Evolutionary conservation across 2,329 filamentous ascomycete species (phyloP).

Genomic region (Pseudocercospora eumusae): DNA sequence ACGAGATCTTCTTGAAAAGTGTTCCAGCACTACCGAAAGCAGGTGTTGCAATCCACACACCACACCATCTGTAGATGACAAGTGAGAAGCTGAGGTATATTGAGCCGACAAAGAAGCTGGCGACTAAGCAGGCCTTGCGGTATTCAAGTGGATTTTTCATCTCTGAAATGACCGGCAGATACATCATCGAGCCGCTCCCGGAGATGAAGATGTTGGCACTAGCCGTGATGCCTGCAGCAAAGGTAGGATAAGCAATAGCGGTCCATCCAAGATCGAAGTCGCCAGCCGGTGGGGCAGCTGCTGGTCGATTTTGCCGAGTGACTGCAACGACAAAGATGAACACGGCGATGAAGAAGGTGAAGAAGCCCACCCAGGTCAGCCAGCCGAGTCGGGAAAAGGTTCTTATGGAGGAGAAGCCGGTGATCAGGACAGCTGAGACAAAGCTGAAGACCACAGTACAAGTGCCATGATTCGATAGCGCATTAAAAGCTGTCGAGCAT

Average conservation of each 20-base stretch:
- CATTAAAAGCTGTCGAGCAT: slow-evolving; percentile 60
- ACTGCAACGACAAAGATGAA: slow-evolving; percentile 51
- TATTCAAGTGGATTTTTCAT: slow-evolving; percentile 62
- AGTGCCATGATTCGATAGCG: slow-evolving; percentile 57
- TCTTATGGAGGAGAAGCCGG: slow-evolving; percentile 22
- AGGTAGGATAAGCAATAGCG: slow-evolving; percentile 57
- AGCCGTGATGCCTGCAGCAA: slow-evolving; percentile 59
- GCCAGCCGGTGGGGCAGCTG: slow-evolving; percentile 60
- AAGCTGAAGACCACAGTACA: slow-evolving; percentile 58
- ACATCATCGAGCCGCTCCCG: slow-evolving; percentile 59
- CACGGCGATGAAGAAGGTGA: slow-evolving; percentile 56
- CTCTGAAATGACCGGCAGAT: slow-evolving; percentile 64
- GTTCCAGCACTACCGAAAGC: slow-evolving; percentile 61
- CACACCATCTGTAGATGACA: slow-evolving; percentile 62
- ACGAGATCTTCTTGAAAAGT: slow-evolving; percentile 61
- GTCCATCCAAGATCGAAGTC: slow-evolving; percentile 60
- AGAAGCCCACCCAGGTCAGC: slow-evolving; percentile 62
- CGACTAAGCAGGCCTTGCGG: slow-evolving; percentile 58
- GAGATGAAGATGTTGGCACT: slow-evolving; percentile 60
- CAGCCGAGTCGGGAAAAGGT: slow-evolving; percentile 46
- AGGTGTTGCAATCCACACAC: slow-evolving; percentile 62
- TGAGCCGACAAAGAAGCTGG: slow-evolving; percentile 57
- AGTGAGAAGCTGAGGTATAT: slow-evolving; percentile 60
- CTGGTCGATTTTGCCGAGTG: slow-evolving; percentile 57
- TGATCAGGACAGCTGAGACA: slow-evolving; percentile 21